phyloP scores from a whole-genome alignment of 2,329 filamentous ascomycete species.

The Penicillium sp. region DNA sequence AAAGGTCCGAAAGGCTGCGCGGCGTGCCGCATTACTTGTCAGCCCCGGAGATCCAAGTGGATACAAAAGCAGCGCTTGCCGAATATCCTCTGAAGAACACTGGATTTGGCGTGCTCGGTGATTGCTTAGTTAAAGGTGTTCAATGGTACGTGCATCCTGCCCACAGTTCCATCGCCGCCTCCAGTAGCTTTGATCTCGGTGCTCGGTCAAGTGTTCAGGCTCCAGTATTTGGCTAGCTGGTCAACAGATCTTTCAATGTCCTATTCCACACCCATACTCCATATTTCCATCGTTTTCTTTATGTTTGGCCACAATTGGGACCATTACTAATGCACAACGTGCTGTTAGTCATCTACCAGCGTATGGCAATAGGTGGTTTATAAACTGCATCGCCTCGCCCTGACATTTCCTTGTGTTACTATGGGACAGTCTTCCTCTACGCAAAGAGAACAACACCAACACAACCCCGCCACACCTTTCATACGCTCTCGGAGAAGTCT shows the following conservation, averaged over 20 bases:
- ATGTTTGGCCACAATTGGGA: neutral
- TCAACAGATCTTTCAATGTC: conserved; percentile 5
- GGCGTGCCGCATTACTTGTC: conserved; percentile 12
- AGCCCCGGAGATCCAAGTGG: neutral
- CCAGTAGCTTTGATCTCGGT: neutral
- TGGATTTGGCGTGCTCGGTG: conserved; percentile 1
- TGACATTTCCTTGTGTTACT: conserved; percentile 34
- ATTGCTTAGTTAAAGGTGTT: conserved; percentile 15
- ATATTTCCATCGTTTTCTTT: neutral
- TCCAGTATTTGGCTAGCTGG: conserved; percentile 14
- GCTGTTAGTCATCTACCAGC: conserved; percentile 31
- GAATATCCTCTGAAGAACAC: neutral
- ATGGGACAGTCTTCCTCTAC: conserved; percentile 52
- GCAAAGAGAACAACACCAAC: conserved; percentile 41
- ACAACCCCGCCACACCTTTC: conserved; percentile 29
- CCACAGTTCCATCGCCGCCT: neutral
- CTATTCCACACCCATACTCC: neutral
- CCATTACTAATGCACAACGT: conserved; percentile 28
- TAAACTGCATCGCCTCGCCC: conserved; percentile 31
- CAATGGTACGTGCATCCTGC: conserved; percentile 24
- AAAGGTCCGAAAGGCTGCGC: conserved; percentile 3
- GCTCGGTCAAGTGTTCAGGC: conserved; percentile 13
- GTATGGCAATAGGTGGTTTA: conserved; percentile 37
- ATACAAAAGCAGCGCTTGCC: neutral
- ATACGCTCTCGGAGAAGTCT: conserved; percentile 27